Evolutionary conservation across 768 basidiomycete species (phyloP), one percentile per base, ranked within the genome.

Genomic region (Kwoniella bestiolae): DNA sequence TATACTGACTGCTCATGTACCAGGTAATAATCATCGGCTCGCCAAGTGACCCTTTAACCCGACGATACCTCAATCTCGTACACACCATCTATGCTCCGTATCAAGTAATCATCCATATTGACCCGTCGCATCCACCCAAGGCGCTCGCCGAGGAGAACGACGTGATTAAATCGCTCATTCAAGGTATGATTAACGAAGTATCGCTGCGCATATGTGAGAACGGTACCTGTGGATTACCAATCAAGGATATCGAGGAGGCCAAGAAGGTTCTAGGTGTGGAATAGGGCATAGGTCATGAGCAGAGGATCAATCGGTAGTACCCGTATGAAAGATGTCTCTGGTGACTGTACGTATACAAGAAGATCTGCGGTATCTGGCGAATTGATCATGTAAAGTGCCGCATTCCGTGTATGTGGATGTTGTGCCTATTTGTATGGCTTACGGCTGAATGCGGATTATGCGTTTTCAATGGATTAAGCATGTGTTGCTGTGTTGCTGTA

Each of bases 31-130:
- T 78, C 26, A 72, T 66, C 8, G 77, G 77, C 12, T 12, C 46
- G 12, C 12, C 38, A 41, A 18, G 18, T 41, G 18, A 41, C 5
- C 63, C 5, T 26, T 28, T 2, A 61, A 74, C 32, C 32, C 63
- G 5, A 65, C 87, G 60, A 88, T 89, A 5, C 84, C 86, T 0
- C 84, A 86, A 73, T 87, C 88, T 31, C 0, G 84, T 85, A 66
- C 87, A 87, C 66, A 87, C 86, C 2, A 83, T 74, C 16, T 90
- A 89, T 75, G 85, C 88, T 31, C 87, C 87, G 0, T 88, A 87
- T 23, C 90, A 90, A 72, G 85, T 85, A 14, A 84, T 88, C 1
- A 87, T 89, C 67, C 85, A 88, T 83, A 82, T 87, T 3, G 69
- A 78, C 46, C 77, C 77, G 0, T 21, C 47, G 8, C 31, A 60